Percentiles rank a stretch among this genome's conserved stretches.
phyloP scores from a whole-genome alignment of 805 yeast species.

The Limtongia smithiae region DNA sequence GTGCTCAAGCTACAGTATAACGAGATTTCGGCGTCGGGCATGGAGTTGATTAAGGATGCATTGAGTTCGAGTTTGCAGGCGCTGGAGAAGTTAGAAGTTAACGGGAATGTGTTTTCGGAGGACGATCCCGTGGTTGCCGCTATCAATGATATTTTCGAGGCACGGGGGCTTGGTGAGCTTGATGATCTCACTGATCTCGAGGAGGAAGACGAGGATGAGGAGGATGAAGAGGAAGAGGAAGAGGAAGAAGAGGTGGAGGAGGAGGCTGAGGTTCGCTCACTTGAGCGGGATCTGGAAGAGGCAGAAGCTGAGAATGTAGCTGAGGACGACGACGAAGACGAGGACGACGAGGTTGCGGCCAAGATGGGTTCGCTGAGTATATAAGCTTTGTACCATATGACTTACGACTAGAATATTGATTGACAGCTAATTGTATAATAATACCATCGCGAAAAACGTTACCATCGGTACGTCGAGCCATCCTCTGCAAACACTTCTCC shows the following conservation, averaged over 20 bases:
- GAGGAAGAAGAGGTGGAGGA: slow-evolving; percentile 58
- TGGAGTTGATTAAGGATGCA: slow-evolving; percentile 56
- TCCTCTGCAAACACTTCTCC: not conserved
- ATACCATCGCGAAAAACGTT: not conserved
- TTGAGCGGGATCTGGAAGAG: slow-evolving; percentile 44
- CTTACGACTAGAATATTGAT: not conserved
- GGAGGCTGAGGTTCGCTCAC: slow-evolving; percentile 43
- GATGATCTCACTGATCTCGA: slow-evolving; percentile 95
- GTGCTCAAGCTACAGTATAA: slow-evolving; percentile 78
- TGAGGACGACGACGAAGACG: slow-evolving; percentile 42
- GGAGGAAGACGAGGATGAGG: slow-evolving; percentile 69
- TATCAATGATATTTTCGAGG: slow-evolving; percentile 60
- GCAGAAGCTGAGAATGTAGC: slow-evolving; percentile 44
- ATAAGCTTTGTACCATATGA: slow-evolving; percentile 3
- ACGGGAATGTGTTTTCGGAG: slow-evolving; percentile 91
- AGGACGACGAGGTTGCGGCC: slow-evolving; percentile 44
- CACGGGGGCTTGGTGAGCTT: slow-evolving; percentile 73
- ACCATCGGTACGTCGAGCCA: not conserved
- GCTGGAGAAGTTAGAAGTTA: slow-evolving; percentile 69
- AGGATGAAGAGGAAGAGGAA: slow-evolving; percentile 59
- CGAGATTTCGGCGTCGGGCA: slow-evolving; percentile 68
- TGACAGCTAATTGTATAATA: not conserved
- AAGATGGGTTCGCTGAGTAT: slow-evolving; percentile 57
- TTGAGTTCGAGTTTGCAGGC: slow-evolving; percentile 53
- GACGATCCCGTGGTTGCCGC: slow-evolving; percentile 67